Percentiles rank a stretch among this genome's conserved stretches.
Evolutionary conservation across 192 early-diverging fungal genomes (phyloP).

Genomic region (Coemansia sp.): DNA sequence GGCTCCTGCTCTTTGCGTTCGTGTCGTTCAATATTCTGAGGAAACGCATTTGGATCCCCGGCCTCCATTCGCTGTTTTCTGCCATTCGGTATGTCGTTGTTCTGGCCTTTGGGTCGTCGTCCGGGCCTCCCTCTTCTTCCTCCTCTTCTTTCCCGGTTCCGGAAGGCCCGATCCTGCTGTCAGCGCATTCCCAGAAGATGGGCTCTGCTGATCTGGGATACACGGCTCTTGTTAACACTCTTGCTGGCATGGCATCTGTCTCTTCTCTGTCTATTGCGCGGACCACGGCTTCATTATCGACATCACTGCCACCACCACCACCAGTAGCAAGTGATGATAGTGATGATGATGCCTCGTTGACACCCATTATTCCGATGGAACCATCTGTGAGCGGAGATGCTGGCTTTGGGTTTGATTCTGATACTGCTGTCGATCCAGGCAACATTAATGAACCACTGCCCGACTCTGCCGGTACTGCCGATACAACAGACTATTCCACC

Average conservation of each 20-base stretch:
- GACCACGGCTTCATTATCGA: neutral
- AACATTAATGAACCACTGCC: too few relatives aligned
- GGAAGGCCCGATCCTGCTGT: too few relatives aligned
- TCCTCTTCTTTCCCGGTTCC: neutral
- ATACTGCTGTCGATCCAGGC: too few relatives aligned
- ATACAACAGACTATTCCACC: neutral
- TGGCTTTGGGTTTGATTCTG: too few relatives aligned
- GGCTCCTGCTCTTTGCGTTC: constrained; percentile 37
- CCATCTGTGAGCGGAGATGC: too few relatives aligned
- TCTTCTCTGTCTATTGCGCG: neutral
- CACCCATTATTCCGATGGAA: too few relatives aligned
- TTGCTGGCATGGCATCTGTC: neutral
- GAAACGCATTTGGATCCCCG: constrained; percentile 53
- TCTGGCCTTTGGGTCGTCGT: neutral
- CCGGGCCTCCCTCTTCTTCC: neutral
- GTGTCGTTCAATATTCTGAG: constrained; percentile 52
- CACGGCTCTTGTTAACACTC: neutral
- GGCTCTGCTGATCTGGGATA: neutral
- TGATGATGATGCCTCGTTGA: too few relatives aligned
- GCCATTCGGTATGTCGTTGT: constrained; percentile 23
- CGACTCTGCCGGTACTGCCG: neutral
- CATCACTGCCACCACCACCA: too few relatives aligned
- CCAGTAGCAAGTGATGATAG: too few relatives aligned
- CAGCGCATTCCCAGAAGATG: too few relatives aligned
- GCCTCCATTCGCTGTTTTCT: constrained; percentile 30